Conservation (phyloP, 768 basidiomycete species). For the Candolleomyces eurysporus region DNA sequence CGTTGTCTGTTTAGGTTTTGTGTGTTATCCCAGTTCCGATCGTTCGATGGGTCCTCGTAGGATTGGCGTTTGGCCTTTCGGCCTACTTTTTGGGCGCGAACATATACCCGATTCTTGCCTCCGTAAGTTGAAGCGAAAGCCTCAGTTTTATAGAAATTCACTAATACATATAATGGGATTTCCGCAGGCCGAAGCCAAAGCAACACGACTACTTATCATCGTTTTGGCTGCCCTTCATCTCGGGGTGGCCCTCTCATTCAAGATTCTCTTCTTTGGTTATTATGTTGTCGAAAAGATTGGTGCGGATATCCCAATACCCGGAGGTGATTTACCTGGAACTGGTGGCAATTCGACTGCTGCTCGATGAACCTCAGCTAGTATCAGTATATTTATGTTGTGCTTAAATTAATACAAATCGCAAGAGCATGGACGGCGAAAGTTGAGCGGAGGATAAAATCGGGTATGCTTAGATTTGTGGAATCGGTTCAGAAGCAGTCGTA, state of each 20-base stretch:
- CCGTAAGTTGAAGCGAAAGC: conserved; percentile 46
- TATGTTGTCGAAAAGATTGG: conserved; percentile 46
- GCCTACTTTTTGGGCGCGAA: conserved; percentile 85
- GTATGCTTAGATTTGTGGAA: too few species aligned
- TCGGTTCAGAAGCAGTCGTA: too few species aligned
- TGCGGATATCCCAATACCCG: conserved; percentile 39
- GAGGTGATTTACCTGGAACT: conserved; percentile 31
- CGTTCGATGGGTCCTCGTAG: conserved; percentile 78
- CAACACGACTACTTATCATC: conserved; percentile 80
- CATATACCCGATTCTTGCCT: conserved; percentile 86
- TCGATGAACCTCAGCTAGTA: neutral
- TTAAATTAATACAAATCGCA: too few species aligned
- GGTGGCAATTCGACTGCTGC: conserved; percentile 22
- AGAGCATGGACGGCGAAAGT: too few species aligned
- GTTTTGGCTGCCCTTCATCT: conserved; percentile 73
- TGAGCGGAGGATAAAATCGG: too few species aligned
- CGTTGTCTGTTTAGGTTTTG: conserved; percentile 51
- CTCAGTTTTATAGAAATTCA: too few species aligned
- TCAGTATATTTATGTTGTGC: too few species aligned
- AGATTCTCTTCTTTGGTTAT: conserved; percentile 65
- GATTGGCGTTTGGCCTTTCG: conserved; percentile 71
- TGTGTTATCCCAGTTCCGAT: conserved; percentile 85
- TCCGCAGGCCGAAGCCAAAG: conserved; percentile 78
- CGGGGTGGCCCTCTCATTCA: conserved; percentile 81
- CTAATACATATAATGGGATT: neutral